Base-by-base conservation (phyloP, 2,329 filamentous ascomycete genomes). In the Microdochium bolleyi region DNA sequence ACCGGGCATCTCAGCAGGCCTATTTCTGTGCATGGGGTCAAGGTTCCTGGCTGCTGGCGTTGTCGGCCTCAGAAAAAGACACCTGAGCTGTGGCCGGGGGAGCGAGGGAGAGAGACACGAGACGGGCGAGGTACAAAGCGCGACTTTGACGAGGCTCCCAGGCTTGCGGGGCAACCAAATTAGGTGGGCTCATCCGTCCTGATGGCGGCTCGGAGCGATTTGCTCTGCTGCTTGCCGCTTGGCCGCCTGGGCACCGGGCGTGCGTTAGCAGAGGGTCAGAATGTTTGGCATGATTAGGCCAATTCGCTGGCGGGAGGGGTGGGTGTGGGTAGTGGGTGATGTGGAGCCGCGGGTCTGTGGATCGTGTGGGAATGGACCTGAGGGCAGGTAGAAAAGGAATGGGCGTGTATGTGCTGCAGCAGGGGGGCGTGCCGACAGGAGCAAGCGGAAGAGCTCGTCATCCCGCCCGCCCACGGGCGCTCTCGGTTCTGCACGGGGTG, bases 161-260 rank as follows among this genome's bases (percentile, higher is more conserved):
- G 37, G 37, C 37, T 41, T 41, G 37, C 37, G 37, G 37, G 37
- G 37, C 37, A 53, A 55, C 52, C 52, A 51, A 57, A 52, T 52
- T 51, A 21, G 37, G 37, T 41, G 30, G 52, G 25, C 50, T 51
- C 46, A 48, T 53, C 37, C 19, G 49, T n/a, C 37, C 27, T 49
- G 49, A 60, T 61, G 61, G 62, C 60, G 62, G 60, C 61, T 62
- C 61, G 62, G 62, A 64, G 61, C 61, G 62, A 65, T 64, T 64
- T 60, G 59, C 58, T 61, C 58, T 59, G 37, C 61, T 59, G 61
- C 59, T 62, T 62, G 61, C 61, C 59, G 60, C 60, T 63, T 63
- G 58, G 51, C 37, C 37, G 60, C 57, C 57, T 62, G 58, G 58
- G 55, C 51, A 14, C 19, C 27, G 11, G 37, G 37, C 37, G 37